Conservation (phyloP, 176 grass and related monocot species). For the Rhynchospora tenuis region DNA sequence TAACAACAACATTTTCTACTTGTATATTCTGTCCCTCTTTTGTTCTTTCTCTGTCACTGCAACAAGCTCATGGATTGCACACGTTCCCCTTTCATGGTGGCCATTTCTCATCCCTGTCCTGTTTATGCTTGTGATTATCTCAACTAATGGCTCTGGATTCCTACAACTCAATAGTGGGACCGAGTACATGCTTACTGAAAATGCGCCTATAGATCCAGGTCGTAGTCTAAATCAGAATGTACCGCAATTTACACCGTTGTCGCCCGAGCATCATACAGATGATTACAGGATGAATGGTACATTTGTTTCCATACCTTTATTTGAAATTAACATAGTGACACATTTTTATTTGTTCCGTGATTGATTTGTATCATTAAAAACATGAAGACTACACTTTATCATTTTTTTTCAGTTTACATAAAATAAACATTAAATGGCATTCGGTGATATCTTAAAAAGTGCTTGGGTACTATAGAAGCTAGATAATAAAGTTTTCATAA, state of each 20-base stretch:
- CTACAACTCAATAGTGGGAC: background rate
- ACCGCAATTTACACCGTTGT: background rate
- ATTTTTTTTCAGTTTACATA: background rate
- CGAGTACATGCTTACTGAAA: background rate
- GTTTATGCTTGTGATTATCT: constrained; percentile 3
- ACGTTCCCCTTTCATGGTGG: constrained; percentile 13
- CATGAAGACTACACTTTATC: background rate
- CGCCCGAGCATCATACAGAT: background rate
- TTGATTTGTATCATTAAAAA: background rate
- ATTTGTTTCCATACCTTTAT: background rate
- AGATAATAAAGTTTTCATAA: background rate
- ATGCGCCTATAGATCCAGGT: background rate
- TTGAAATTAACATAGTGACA: background rate
- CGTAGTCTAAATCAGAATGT: background rate
- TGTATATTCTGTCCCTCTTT: background rate
- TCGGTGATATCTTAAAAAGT: background rate
- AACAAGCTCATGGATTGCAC: constrained; percentile 19
- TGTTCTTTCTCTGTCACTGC: constrained; percentile 13
- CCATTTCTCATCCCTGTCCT: background rate
- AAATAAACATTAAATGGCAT: background rate
- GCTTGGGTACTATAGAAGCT: background rate
- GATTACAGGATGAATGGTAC: background rate
- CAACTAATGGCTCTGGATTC: constrained; percentile 3
- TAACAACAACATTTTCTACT: background rate
- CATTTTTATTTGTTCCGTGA: background rate